A percentile compares a stretch with the other conserved stretches of the same genome.
These are phyloP conservation scores for Trifolium subterraneum DNA, from an alignment of 306 rosid species.

Conservation along the genomic window DNA sequence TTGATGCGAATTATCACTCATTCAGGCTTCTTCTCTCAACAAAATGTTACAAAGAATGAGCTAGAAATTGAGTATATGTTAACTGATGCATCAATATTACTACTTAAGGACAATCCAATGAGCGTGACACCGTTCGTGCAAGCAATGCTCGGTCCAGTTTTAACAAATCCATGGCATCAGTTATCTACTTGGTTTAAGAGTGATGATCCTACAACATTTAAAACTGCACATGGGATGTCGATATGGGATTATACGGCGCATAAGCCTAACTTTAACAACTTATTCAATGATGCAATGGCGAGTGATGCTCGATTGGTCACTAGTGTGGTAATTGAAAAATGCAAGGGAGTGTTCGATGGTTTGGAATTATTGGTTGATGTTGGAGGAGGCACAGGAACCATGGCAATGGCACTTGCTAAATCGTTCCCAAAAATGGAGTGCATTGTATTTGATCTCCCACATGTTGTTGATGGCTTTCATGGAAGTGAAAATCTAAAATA, in stretches of 20 bases:
- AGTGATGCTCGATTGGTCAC: neutral
- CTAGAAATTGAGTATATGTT: neutral
- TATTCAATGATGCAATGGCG: constrained; percentile 14
- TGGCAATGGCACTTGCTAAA: constrained; percentile 49
- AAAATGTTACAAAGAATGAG: neutral
- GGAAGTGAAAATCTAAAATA: constrained; percentile 42
- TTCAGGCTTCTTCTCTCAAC: neutral
- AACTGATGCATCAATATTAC: neutral
- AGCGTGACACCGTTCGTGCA: neutral
- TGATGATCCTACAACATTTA: neutral
- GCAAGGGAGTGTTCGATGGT: constrained; percentile 46
- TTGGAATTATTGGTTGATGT: constrained; percentile 55
- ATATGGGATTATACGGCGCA: neutral
- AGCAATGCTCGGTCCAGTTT: neutral
- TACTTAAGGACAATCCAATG: neutral
- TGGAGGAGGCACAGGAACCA: constrained; percentile 66
- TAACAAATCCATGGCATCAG: neutral
- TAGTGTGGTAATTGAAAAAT: constrained; percentile 31
- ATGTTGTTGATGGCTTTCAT: constrained; percentile 49
- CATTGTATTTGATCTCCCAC: constrained; percentile 58
- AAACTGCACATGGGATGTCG: neutral
- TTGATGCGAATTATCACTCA: constrained; percentile 8
- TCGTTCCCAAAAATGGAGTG: constrained; percentile 53
- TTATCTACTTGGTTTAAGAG: neutral
- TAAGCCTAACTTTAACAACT: neutral